These are phyloP conservation scores for Cryptococcus sp. DNA, from an alignment of 1,284 basidiomycete species.

Conservation along the genomic window DNA sequence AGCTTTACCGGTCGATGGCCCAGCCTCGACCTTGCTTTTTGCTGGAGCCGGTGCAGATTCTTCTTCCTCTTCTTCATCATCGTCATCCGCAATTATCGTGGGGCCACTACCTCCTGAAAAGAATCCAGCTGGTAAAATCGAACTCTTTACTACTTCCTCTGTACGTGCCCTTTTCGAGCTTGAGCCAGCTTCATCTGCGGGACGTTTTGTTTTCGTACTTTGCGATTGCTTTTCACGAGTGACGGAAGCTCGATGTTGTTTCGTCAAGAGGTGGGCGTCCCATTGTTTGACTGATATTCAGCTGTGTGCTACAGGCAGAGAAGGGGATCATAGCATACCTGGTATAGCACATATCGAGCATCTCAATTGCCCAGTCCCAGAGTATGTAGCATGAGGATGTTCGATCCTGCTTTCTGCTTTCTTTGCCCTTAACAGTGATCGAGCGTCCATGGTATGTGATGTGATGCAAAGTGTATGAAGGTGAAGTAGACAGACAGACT, in stretches of 20 bases:
- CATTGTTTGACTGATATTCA: constrained; percentile 42
- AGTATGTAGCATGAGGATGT: constrained; percentile 43
- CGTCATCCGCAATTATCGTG: constrained; percentile 6
- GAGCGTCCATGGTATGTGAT: constrained; percentile 38
- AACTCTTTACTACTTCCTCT: constrained; percentile 1
- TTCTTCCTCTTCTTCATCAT: constrained; percentile 11
- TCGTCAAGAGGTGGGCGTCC: constrained; percentile 47
- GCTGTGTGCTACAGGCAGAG: too few species aligned
- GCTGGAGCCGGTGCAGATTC: constrained; percentile 1
- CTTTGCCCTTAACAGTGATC: constrained; percentile 45
- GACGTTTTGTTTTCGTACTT: constrained; percentile 12
- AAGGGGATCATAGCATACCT: constrained; percentile 26
- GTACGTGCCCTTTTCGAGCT: constrained; percentile 4
- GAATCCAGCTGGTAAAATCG: constrained; percentile 33
- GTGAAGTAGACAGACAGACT: too few species aligned
- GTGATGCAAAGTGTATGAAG: too few species aligned
- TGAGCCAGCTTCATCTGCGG: constrained; percentile 17
- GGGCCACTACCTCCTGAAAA: constrained; percentile 31
- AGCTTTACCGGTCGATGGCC: constrained; percentile 3
- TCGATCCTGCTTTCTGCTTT: constrained; percentile 43
- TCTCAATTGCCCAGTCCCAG: constrained; percentile 34
- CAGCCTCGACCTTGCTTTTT: neutral
- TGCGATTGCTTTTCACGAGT: constrained; percentile 33
- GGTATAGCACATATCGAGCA: constrained; percentile 46
- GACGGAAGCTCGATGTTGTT: constrained; percentile 45